Conservation (phyloP, 2,329 filamentous ascomycete genomes). For the Calonectria honghensis region DNA sequence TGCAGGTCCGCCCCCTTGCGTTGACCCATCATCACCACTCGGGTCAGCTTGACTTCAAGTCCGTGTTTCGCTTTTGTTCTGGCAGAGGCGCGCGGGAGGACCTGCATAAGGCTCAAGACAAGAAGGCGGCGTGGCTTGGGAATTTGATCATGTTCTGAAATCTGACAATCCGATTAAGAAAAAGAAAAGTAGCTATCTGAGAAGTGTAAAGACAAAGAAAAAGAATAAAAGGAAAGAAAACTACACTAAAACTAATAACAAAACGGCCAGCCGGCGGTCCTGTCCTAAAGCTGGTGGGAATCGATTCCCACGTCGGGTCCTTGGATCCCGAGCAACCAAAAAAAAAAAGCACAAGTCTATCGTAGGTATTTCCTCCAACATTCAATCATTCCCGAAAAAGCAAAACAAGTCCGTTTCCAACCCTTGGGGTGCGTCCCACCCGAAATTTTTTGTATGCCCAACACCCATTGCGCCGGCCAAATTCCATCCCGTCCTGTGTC, state of each 20-base stretch:
- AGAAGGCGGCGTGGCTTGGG: not conserved
- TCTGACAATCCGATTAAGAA: conserved; percentile 13
- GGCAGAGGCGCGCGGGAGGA: conserved; percentile 22
- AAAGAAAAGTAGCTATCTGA: conserved; percentile 18
- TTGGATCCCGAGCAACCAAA: conserved; percentile 46
- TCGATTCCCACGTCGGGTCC: conserved; percentile 50
- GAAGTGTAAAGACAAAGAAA: not conserved
- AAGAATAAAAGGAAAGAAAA: conserved; percentile 24
- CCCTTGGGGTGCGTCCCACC: conserved; percentile 33
- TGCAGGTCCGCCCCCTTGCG: conserved; percentile 18
- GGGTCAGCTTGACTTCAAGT: not conserved
- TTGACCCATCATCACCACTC: conserved; percentile 16
- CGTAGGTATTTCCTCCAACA: conserved; percentile 35
- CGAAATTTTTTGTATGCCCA: conserved; percentile 37
- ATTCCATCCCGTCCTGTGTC: conserved; percentile 32
- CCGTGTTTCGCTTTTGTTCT: conserved; percentile 34
- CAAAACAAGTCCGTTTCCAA: conserved; percentile 48
- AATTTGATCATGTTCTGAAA: not conserved
- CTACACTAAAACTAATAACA: conserved; percentile 38
- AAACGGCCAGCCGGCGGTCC: conserved; percentile 43
- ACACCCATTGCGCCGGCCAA: conserved; percentile 37
- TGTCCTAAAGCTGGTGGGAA: conserved; percentile 48
- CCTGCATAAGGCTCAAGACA: conserved; percentile 4
- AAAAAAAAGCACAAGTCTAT: conserved; percentile 37
- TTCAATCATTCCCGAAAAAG: conserved; percentile 41